Conservation (phyloP, 352 stramenopile genomes). For the Phytophthora colocasiae region DNA sequence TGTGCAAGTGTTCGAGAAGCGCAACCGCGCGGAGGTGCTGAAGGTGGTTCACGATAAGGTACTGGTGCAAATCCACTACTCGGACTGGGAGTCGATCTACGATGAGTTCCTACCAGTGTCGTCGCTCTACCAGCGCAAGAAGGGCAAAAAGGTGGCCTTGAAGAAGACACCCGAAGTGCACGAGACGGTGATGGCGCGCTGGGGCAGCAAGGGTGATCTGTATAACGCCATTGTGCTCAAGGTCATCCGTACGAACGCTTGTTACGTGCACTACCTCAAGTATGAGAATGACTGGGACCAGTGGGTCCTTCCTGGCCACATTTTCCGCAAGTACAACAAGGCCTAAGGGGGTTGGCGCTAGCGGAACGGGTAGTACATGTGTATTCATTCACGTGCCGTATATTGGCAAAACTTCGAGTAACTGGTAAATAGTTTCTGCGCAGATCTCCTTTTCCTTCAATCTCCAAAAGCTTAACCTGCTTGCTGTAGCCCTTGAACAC, state of each 20-base stretch:
- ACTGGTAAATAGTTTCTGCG: slow-evolving; percentile 13
- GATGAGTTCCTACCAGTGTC: slow-evolving; percentile 78
- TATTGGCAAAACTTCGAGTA: slow-evolving; percentile 7
- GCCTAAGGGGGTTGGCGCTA: slow-evolving; percentile 4
- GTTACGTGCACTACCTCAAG: slow-evolving; percentile 85
- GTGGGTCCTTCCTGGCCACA: slow-evolving; percentile 80
- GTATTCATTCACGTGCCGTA: slow-evolving; percentile 1
- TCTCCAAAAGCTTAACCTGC: neutral
- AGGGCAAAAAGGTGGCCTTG: slow-evolving; percentile 59
- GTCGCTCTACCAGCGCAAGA: slow-evolving; percentile 65
- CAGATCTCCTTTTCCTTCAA: too few relatives aligned
- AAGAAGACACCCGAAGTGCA: slow-evolving; percentile 73
- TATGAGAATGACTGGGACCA: slow-evolving; percentile 89
- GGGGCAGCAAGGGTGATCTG: slow-evolving; percentile 71
- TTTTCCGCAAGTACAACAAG: slow-evolving; percentile 77
- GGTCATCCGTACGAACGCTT: slow-evolving; percentile 78
- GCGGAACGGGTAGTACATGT: slow-evolving; percentile 6
- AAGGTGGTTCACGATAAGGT: slow-evolving; percentile 76
- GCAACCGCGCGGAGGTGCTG: slow-evolving; percentile 69
- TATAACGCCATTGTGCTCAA: slow-evolving; percentile 86
- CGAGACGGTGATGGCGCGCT: slow-evolving; percentile 77
- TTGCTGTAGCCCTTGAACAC: slow-evolving; percentile 4
- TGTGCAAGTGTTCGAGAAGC: slow-evolving; percentile 81
- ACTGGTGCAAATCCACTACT: slow-evolving; percentile 82
- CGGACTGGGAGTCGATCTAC: slow-evolving; percentile 85